Base-by-base conservation (phyloP, 2,329 filamentous ascomycete genomes). In the Pseudocercospora cruenta region DNA sequence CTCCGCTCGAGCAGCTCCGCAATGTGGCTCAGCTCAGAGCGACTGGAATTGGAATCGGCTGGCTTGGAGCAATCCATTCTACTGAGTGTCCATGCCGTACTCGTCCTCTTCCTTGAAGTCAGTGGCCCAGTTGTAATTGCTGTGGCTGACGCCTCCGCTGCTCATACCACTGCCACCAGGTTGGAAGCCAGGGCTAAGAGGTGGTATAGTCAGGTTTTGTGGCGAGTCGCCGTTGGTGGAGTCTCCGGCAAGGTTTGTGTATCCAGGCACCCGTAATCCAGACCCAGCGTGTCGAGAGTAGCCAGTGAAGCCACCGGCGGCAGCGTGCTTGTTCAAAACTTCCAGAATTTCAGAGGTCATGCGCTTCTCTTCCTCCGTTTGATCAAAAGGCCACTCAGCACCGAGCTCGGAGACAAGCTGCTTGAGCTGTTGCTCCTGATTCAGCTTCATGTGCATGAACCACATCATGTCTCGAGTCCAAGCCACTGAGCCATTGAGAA, bases 381-480 rank as follows among this genome's bases (percentile, higher is more conserved):
- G 84, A 74, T 93, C 90, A 74, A 95, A 94, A 0, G 93, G 92
- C 79, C 92, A 91, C 14, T 85, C 85, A 8, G 90, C 90, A 51
- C 92, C 92, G 14, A 94, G 84, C 66, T 89, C 88, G 33, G 85
- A 83, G 65, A 96, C 89, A 60, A 87, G 83, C 74, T 94, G 91
- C 73, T 91, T 88, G 58, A 98, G 86, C 76, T 97, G 91, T 69
- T 96, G 91, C 79, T 96, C 92, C 77, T 94, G 91, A 76, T 95
- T 90, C 70, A 96, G 86, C 81, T 96, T 96, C 75, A 92, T 86
- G 76, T 97, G 90, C 66, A 97, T 83, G 82, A 96, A 90, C 95
- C 95, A 98, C 93, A 98, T 97, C 60, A 99, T 85, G 81, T 99
- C 95, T 69, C 94, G 89, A 67, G 93, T 97, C 95, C 95, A 99